phyloP scores from a whole-genome alignment of 371 early-diverging fungal species.

The Encephalitozoon cuniculi region DNA sequence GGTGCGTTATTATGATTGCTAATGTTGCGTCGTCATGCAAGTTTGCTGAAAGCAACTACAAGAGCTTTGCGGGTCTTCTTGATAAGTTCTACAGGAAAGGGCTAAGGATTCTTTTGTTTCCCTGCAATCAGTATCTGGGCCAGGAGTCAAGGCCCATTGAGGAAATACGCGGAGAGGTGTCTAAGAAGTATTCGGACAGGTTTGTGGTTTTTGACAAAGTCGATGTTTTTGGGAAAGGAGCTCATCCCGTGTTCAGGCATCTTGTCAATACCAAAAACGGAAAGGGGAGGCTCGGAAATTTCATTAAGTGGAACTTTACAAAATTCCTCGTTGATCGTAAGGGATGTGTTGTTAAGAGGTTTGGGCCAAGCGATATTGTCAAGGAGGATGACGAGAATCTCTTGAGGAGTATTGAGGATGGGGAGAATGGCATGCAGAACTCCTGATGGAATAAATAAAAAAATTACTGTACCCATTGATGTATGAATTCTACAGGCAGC shows the following conservation, averaged over 20 bases:
- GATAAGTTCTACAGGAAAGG: slow-evolving; percentile 70
- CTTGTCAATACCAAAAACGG: slow-evolving; percentile 64
- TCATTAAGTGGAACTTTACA: slow-evolving; percentile 61
- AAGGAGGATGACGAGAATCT: slow-evolving; percentile 23
- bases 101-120: slow-evolving; percentile 65
- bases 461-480: slow-evolving; percentile 30
- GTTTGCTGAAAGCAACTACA: slow-evolving; percentile 71
- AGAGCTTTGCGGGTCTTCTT: slow-evolving; percentile 69
- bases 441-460: slow-evolving; percentile 6
- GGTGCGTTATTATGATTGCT: slow-evolving; percentile 64
- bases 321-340: slow-evolving; percentile 68
- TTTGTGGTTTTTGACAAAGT: slow-evolving; percentile 76
- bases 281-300: slow-evolving; percentile 63
- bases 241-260: slow-evolving; percentile 67
- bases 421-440: background rate
- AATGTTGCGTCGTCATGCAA: slow-evolving; percentile 91
- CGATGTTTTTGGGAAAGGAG: slow-evolving; percentile 71
- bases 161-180: slow-evolving; percentile 50
- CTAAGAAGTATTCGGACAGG: slow-evolving; percentile 61
- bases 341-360: slow-evolving; percentile 67
- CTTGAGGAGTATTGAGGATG: slow-evolving; percentile 3
- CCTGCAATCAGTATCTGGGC: slow-evolving; percentile 74
- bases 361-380: slow-evolving; percentile 58
- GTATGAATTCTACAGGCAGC: slow-evolving; percentile 60
- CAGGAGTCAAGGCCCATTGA: slow-evolving; percentile 68